Base-by-base conservation (phyloP, 1,284 basidiomycete genomes). In the Entoloma clypeatum region DNA sequence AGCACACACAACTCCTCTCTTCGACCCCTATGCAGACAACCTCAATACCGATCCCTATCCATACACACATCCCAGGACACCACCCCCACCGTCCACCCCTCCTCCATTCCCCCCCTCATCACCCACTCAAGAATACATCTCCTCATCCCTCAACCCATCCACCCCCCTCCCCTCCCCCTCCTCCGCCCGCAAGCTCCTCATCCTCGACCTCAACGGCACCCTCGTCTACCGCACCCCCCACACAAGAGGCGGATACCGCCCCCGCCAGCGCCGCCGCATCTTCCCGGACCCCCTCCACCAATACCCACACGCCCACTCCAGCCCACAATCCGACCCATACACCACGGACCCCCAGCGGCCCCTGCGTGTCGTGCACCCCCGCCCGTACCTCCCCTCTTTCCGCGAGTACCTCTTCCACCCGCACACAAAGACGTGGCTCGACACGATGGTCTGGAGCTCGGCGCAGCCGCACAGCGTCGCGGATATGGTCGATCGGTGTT, bases 371-470 rank as follows among this genome's bases (percentile, higher is more conserved):
- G 72, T 78, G 0, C 64, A 70, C 50, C 74, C 74, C 10, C 67
- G 86, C n/a, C 86, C 89, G 0, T 93, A 83, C 57, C 70, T 91
- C 52, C 53, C 63, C 2, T 63, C 79, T 2, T 85, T 92, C 51
- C 56, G 75, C 5, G 62, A 71, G 2, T 92, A 84, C 54, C 59
- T 85, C 3, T 79, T 86, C 43, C 74, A 79, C 38, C 61, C 68
- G 0, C 51, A 65, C 19, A 84, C 79, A 16, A 63, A 60, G 25
- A 50, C 53, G 13, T 86, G 82, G 78, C 71, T 90, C 19, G 84
- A 91, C 46, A 79, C 83, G 4, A 86, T 92, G 78, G 77, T 93
- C 1, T 93, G 91, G 90, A 88, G 84, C 49, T 87, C 83, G 1
- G 90, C 90, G 1, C 83, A 89, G 57, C 83, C 86, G 0, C 75